Evolutionary conservation across 345 rosid genomes (phyloP), one percentile per base, ranked within the genome.

Genomic region (Alliaria petiolata): DNA sequence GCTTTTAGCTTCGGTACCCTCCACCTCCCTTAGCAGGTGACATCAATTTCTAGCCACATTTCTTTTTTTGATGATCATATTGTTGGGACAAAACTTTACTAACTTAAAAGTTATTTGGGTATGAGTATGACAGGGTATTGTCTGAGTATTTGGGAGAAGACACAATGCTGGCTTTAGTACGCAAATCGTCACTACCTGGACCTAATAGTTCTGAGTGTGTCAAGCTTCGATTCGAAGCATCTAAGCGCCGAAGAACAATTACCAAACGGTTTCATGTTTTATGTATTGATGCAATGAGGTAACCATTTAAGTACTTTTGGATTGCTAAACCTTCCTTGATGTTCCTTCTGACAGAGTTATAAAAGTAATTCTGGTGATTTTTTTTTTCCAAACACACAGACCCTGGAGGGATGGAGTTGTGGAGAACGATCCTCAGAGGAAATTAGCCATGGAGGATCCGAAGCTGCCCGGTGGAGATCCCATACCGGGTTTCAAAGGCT

Each of bases 101-200:
- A 31, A 46, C 30, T 46, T 15, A 55, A 13, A 22, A 22, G 25
- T 19, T 28, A 10, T 67, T 10, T 51, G 34, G 34, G 25, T 68
- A 3, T 67, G 62, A 8, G 22, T 54, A 19, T 26, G 57, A 35
- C 54, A 91, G 95, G 75, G 78, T 82, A 33, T 69, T 91, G 52
- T 84, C 87, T 4, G 87, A 79, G 74, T 87, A 77, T 71, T 69
- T 86, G 70, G 92, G 91, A n/a, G 80, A 88, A 81, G 91, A 83
- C 65, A 82, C 80, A 51, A 81, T 87, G 95, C 83, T 89, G 2
- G 88, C 88, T 19, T 55, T 87, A 44, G 91, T 87, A 11, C 85
- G 87, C 65, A 83, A 76, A 74, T 78, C 95, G 5, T 65, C 83
- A 72, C 36, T 33, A 17, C 78, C 76, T 77, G 57, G 51, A 20